phyloP scores from a whole-genome alignment of 1,139 yeast genomes.

The Lodderomyces margitis region DNA sequence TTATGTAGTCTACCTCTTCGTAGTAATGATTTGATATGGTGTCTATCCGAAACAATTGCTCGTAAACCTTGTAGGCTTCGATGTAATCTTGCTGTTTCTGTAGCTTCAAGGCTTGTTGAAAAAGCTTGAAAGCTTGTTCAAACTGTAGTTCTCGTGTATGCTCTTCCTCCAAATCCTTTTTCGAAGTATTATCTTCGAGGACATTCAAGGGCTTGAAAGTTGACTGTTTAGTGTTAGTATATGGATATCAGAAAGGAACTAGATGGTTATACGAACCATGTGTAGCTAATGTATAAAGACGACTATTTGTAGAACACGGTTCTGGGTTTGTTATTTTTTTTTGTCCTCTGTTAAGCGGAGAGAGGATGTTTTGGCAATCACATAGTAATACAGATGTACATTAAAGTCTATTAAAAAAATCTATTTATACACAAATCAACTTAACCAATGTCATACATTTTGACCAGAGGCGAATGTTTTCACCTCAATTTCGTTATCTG shows the following conservation, averaged over 20 bases:
- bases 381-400: too few relatives aligned
- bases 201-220: slow-evolving; percentile 79
- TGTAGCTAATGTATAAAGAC: too few relatives aligned
- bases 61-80: slow-evolving; percentile 56
- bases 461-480: background rate
- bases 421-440: too few relatives aligned
- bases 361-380: too few relatives aligned
- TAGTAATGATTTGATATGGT: slow-evolving; percentile 55
- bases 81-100: slow-evolving; percentile 53
- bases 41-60: slow-evolving; percentile 63
- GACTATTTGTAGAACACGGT: too few relatives aligned
- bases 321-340: too few relatives aligned
- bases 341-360: too few relatives aligned
- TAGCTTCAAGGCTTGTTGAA: slow-evolving; percentile 63
- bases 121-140: slow-evolving; percentile 79
- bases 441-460: background rate
- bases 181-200: slow-evolving; percentile 62
- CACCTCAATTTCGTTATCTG: background rate
- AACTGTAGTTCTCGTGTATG: slow-evolving; percentile 86
- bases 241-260: background rate
- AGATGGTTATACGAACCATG: background rate
- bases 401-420: too few relatives aligned
- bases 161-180: slow-evolving; percentile 68
- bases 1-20: slow-evolving; percentile 39
- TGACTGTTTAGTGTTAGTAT: slow-evolving; percentile 34